Conservation (phyloP, 441 rosid species). For the Viola pubescens region DNA sequence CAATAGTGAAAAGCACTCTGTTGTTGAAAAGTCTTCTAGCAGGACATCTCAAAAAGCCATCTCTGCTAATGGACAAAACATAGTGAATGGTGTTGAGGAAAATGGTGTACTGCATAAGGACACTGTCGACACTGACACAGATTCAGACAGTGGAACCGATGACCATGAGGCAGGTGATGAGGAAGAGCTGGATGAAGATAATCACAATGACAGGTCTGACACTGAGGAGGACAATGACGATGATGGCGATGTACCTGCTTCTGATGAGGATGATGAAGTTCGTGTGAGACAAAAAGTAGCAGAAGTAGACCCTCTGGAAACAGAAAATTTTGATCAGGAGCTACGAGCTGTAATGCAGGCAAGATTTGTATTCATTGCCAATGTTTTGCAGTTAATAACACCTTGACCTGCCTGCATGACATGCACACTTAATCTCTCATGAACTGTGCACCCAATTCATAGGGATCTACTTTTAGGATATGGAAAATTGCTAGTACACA, state of each 20-base stretch:
- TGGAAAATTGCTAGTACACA: not conserved
- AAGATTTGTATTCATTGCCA: conserved; percentile 23
- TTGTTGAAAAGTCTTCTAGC: conserved; percentile 46
- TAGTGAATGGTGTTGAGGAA: conserved; percentile 48
- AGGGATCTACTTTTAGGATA: not conserved
- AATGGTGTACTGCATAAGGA: conserved; percentile 66
- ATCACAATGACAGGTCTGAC: conserved; percentile 60
- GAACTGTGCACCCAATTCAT: not conserved
- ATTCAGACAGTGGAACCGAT: conserved; percentile 76
- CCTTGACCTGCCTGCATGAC: no score
- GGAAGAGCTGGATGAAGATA: conserved; percentile 78
- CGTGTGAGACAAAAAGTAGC: conserved; percentile 77
- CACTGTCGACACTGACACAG: conserved; percentile 58
- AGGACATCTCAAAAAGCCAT: conserved; percentile 28
- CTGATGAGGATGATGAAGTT: conserved; percentile 86
- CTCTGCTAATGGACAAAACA: conserved; percentile 45
- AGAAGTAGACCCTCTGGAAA: conserved; percentile 76
- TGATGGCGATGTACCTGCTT: conserved; percentile 63
- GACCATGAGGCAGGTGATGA: conserved; percentile 65
- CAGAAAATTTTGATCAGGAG: conserved; percentile 77
- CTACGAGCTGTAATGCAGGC: conserved; percentile 93
- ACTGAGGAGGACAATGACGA: conserved; percentile 76
- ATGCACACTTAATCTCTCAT: not conserved
- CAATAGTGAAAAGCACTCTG: conserved; percentile 54
- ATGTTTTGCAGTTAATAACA: not conserved